phyloP scores from a whole-genome alignment of 805 yeast species.

The Wickerhamia fluorescens region DNA sequence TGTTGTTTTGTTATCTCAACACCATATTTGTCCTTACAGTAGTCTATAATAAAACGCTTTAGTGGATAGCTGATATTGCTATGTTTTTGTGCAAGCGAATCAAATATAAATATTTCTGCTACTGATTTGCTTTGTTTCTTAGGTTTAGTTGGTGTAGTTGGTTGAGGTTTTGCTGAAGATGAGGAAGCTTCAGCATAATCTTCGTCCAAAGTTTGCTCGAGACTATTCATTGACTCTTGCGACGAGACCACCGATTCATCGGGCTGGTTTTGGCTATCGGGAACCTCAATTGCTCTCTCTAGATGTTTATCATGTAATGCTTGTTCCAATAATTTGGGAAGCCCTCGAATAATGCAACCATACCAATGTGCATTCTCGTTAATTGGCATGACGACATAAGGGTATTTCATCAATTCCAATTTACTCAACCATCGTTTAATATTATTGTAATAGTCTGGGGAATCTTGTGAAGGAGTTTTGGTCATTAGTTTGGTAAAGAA shows the following conservation, averaged over 20 bases:
- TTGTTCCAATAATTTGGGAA: constrained; percentile 26
- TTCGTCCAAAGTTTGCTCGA: not conserved
- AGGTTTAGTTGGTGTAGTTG: not conserved
- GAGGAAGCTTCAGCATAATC: not conserved
- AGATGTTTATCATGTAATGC: constrained; percentile 1
- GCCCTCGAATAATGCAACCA: constrained; percentile 61
- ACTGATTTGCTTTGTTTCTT: constrained; percentile 2
- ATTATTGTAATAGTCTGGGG: constrained; percentile 45
- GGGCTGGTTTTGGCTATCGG: constrained; percentile 3
- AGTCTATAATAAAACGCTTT: constrained; percentile 52
- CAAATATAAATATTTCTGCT: constrained; percentile 55
- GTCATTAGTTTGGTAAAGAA: constrained; percentile 61
- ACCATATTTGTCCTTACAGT: constrained; percentile 59
- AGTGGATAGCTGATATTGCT: constrained; percentile 45
- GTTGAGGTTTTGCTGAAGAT: not conserved
- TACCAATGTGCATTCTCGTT: constrained; percentile 85
- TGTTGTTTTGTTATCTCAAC: constrained; percentile 39
- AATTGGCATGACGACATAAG: constrained; percentile 70
- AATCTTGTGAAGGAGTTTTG: constrained; percentile 13
- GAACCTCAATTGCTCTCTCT: constrained; percentile 2
- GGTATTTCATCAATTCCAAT: constrained; percentile 48
- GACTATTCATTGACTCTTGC: not conserved
- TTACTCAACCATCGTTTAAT: constrained; percentile 76
- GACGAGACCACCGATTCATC: not conserved
- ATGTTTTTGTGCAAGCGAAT: constrained; percentile 65